These are phyloP conservation scores for Moesziomyces sp. DNA, from an alignment of 1,284 basidiomycete genomes.

Conservation along the genomic window DNA sequence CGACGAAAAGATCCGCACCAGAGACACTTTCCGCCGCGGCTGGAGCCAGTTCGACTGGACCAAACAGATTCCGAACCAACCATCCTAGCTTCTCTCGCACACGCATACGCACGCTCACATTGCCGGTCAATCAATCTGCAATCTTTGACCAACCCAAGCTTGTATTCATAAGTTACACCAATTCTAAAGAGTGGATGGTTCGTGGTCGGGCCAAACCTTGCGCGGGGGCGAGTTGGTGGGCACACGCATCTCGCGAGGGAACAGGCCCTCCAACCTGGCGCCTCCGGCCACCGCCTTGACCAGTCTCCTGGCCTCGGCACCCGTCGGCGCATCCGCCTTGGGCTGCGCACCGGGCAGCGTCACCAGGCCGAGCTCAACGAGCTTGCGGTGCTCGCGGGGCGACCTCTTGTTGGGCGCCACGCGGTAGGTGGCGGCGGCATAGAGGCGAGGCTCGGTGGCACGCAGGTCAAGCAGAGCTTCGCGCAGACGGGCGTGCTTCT, in stretches of 20 bases:
- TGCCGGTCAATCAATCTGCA: no score
- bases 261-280: slow-evolving; percentile 59
- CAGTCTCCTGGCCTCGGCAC: slow-evolving; percentile 46
- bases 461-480: slow-evolving; percentile 57
- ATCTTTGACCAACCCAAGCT: no score
- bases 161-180: no score
- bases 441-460: slow-evolving; percentile 39
- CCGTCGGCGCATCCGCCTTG: slow-evolving; percentile 38
- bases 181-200: neutral
- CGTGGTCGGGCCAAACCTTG: slow-evolving; percentile 48
- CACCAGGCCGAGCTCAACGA: slow-evolving; percentile 55
- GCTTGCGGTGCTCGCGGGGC: slow-evolving; percentile 56
- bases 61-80: slow-evolving; percentile 36
- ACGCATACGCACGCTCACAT: neutral
- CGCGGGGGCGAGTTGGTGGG: slow-evolving; percentile 59
- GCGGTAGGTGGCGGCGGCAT: slow-evolving; percentile 54
- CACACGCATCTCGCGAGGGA: slow-evolving; percentile 64
- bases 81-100: neutral
- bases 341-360: slow-evolving; percentile 17
- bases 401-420: slow-evolving; percentile 58
- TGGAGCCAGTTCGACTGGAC: slow-evolving; percentile 70
- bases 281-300: slow-evolving; percentile 50
- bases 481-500: slow-evolving; percentile 53
- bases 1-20: slow-evolving; percentile 76
- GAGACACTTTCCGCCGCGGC: slow-evolving; percentile 73